These are phyloP conservation scores for Acacia crassicarpa DNA, from an alignment of 306 rosid genomes.

Conservation along the genomic window DNA sequence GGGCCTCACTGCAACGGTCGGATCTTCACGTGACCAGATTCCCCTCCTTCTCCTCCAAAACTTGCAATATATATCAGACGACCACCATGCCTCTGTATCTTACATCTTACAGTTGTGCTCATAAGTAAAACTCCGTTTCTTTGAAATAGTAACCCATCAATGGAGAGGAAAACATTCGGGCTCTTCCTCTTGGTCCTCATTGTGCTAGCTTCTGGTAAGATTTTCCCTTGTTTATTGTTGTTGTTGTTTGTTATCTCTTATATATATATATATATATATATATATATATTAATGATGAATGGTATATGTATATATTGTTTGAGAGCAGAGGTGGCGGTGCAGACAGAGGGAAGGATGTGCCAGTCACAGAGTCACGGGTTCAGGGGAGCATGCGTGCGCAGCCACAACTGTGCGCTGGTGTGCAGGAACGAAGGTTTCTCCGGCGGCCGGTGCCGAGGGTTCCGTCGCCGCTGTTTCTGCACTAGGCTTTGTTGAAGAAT, in stretches of 20 bases:
- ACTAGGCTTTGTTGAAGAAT: slow-evolving; percentile 10
- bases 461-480: slow-evolving; percentile 45
- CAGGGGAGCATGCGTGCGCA: slow-evolving; percentile 18
- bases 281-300: neutral
- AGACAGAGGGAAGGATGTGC: slow-evolving; percentile 33
- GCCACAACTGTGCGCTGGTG: slow-evolving; percentile 37
- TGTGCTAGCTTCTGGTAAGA: slow-evolving; percentile 41
- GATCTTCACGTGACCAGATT: neutral
- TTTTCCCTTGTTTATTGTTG: neutral
- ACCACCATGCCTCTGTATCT: neutral
- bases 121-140: neutral
- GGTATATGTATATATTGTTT: neutral
- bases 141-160: neutral
- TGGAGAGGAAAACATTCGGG: slow-evolving; percentile 36
- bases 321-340: slow-evolving; percentile 21
- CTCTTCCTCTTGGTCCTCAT: slow-evolving; percentile 32
- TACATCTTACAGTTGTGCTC: neutral
- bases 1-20: neutral
- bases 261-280: neutral
- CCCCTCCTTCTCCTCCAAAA: neutral
- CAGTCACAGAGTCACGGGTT: slow-evolving; percentile 37
- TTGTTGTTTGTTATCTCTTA: neutral
- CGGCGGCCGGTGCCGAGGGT: slow-evolving; percentile 37
- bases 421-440: slow-evolving; percentile 42
- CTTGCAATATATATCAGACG: neutral